These are phyloP conservation scores for Stephanodiscus triporus DNA, from an alignment of 108 stramenopile genomes.

Conservation along the genomic window DNA sequence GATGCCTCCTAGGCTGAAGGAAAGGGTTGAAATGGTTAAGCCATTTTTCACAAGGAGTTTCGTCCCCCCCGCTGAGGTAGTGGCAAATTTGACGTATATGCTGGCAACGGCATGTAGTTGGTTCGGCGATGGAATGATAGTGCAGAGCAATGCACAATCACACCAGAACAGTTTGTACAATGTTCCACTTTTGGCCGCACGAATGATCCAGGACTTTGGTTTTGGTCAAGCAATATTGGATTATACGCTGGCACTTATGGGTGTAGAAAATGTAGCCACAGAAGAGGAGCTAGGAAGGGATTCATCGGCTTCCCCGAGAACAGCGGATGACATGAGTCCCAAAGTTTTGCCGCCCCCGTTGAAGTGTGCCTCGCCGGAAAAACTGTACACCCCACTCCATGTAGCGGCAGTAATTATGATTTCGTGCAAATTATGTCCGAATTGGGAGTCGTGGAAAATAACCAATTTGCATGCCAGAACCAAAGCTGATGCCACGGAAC, in stretches of 20 bases:
- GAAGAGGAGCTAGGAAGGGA: neutral
- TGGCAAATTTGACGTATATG: conserved; percentile 31
- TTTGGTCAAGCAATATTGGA: conserved; percentile 59
- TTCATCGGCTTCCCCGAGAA: neutral
- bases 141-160: neutral
- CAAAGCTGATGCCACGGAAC: neutral
- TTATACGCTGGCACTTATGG: conserved; percentile 56
- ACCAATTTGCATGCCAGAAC: conserved; percentile 16
- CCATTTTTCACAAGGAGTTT: conserved; percentile 43
- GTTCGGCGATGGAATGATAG: conserved; percentile 14
- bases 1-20: conserved; percentile 42
- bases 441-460: conserved; percentile 55
- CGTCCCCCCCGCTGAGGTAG: conserved; percentile 26
- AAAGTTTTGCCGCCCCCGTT: conserved; percentile 42
- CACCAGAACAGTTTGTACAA: conserved; percentile 34
- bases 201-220: conserved; percentile 59
- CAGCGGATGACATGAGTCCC: neutral
- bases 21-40: conserved; percentile 36
- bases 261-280: conserved; percentile 14
- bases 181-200: conserved; percentile 51
- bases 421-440: conserved; percentile 59
- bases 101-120: conserved; percentile 41
- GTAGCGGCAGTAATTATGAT: conserved; percentile 60
- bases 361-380: conserved; percentile 26
- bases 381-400: conserved; percentile 39